Evolutionary conservation across 2,329 filamentous ascomycete species (phyloP).

Genomic region (Aspergillus vadensis): DNA sequence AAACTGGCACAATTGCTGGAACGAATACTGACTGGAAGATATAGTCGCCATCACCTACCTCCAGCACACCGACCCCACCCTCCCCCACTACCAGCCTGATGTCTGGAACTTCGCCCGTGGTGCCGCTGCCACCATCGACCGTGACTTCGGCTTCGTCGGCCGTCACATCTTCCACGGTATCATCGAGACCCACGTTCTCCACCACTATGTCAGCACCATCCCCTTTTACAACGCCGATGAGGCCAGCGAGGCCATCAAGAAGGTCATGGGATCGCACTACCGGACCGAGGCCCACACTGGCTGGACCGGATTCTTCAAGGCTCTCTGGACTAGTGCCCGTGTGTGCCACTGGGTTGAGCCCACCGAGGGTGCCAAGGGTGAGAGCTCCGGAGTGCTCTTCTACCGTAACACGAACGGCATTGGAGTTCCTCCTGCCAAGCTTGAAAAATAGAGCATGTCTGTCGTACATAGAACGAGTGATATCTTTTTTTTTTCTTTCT

Average conservation of each 20-base stretch:
- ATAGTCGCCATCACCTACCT: conserved; percentile 94
- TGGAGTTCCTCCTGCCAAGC: conserved; percentile 61
- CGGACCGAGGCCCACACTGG: conserved; percentile 78
- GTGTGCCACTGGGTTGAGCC: conserved; percentile 98
- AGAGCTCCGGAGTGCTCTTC: conserved; percentile 84
- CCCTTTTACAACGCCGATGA: conserved; percentile 97
- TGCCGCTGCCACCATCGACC: conserved; percentile 92
- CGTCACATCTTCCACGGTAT: conserved; percentile 91
- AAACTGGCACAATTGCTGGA: not conserved
- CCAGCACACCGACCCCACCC: conserved; percentile 91
- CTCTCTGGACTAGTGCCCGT: conserved; percentile 77
- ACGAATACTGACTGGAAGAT: conserved; percentile 15
- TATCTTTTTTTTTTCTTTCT: not conserved
- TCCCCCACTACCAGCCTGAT: conserved; percentile 85
- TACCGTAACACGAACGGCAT: conserved; percentile 93
- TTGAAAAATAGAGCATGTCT: conserved; percentile 31
- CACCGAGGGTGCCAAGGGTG: conserved; percentile 74
- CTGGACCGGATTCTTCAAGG: conserved; percentile 76
- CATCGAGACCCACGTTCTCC: conserved; percentile 95
- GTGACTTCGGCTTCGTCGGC: conserved; percentile 95
- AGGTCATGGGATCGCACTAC: conserved; percentile 94
- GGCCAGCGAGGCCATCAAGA: conserved; percentile 90
- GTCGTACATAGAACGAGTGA: conserved; percentile 21
- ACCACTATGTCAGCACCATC: conserved; percentile 95
- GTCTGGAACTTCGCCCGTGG: conserved; percentile 93